Base-by-base conservation (phyloP, 345 rosid species). In the Euphorbia pulcherrima region DNA sequence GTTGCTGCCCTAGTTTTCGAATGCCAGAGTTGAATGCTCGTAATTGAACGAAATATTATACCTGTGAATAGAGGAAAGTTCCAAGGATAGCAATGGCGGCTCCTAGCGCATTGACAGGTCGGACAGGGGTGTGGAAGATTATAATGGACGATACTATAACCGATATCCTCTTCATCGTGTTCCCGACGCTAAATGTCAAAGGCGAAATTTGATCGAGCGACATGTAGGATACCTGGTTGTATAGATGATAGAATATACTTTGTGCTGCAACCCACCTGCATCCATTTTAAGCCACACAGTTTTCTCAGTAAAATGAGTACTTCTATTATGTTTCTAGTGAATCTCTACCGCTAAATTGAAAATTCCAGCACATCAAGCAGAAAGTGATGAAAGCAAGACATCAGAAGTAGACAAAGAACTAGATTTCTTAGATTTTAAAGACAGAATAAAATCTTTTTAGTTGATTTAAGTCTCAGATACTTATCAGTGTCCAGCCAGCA, bases 201-300 rank as follows among this genome's bases (percentile, higher is more conserved):
- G 98, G 97, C 64, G 97, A 89, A 63, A 93, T 93, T 79, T 93
- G 80, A 53, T 93, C 96, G 50, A 93, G 83, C n/a, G 98, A 90
- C 98, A 93, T 93, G 84, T 93, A 93, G 18, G 98, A 93, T 67
- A 93, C 98, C 73, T 93, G 98, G 68, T 93, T 93, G 84, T 94
- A 94, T 54, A 94, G 90, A 71, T 94, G 99, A 69, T 92, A 94
- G 90, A 94, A 94, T 74, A 94, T 86, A 66, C 99, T 94, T 75
- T 94, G 99, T 0, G 97, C 99, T 14, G 75, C 96, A 77, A 91
- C 77, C 99, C 99, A 94, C 93, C 99, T 94, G 73, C 70, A 61
- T 72, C 52, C 46, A 72, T 70, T 21, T 48, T 74, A 48, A 72
- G 33, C 69, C 75, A 71, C 52, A 71, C 27, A 65, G 17, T 48